A percentile compares a stretch with the other conserved stretches of the same genome.
Conservation (phyloP, 2,329 filamentous ascomycete genomes). For the Canariomyces notabilis region DNA sequence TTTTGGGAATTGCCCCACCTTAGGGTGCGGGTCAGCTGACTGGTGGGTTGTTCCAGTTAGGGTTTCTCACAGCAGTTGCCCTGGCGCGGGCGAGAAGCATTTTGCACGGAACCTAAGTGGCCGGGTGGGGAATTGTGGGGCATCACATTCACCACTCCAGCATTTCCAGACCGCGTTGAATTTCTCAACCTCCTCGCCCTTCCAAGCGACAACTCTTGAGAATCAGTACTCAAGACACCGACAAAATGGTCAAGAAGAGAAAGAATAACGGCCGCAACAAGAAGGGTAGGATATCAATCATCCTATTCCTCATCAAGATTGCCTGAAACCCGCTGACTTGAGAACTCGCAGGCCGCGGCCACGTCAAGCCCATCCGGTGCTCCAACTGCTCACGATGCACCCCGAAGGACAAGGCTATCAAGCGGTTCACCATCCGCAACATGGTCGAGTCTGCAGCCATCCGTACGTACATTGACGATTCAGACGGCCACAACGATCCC, state of each 20-base stretch:
- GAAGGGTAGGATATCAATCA: constrained; percentile 21
- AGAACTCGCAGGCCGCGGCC: constrained; percentile 63
- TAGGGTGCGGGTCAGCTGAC: constrained; percentile 23
- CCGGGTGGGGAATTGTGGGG: constrained; percentile 17
- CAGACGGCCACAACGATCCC: constrained; percentile 6
- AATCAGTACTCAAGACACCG: constrained; percentile 44
- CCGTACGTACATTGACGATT: constrained; percentile 62
- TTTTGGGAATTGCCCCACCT: constrained; percentile 25
- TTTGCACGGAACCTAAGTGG: constrained; percentile 2
- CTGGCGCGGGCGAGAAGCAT: constrained; percentile 15
- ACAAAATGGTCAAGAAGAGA: constrained; percentile 68
- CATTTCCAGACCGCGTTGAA: constrained; percentile 20
- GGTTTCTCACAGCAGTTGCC: constrained; percentile 21
- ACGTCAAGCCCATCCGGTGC: constrained; percentile 96
- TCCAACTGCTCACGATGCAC: constrained; percentile 75
- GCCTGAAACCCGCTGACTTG: constrained; percentile 12
- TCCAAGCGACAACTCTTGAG: constrained; percentile 25
- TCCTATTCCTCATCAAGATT: background rate
- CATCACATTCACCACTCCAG: constrained; percentile 9
- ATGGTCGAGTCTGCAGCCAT: constrained; percentile 99
- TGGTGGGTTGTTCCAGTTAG: constrained; percentile 19
- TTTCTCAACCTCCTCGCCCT: constrained; percentile 18
- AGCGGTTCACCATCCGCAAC: constrained; percentile 99
- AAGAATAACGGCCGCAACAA: constrained; percentile 43
- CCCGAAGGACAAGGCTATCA: constrained; percentile 99